phyloP scores from a whole-genome alignment of 1,284 basidiomycete species.

The Rhodotorula sp. region DNA sequence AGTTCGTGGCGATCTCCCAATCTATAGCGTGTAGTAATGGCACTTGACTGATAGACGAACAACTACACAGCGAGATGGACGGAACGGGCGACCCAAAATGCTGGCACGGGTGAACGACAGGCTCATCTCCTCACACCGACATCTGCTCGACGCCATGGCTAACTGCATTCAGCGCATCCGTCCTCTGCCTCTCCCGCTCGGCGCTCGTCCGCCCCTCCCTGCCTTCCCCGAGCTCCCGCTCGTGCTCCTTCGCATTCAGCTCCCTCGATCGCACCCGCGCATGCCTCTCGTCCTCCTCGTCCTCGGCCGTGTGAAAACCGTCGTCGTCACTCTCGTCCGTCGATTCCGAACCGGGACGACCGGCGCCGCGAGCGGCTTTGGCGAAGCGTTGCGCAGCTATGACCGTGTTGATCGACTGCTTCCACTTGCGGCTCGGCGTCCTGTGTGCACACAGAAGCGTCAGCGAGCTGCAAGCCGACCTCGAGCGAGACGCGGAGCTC shows the following conservation, averaged over 20 bases:
- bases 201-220: background rate
- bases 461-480: background rate
- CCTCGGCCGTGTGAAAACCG: conserved; percentile 30
- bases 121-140: background rate
- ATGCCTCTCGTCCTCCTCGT: conserved; percentile 6
- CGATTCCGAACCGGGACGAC: background rate
- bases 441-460: background rate
- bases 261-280: background rate
- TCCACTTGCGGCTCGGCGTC: conserved; percentile 31
- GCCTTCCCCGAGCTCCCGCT: background rate
- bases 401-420: conserved; percentile 36
- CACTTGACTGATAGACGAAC: background rate
- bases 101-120: background rate
- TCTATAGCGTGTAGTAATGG: too few relatives aligned
- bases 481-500: background rate
- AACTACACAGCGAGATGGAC: background rate
- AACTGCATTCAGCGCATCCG: background rate
- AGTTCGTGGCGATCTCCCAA: background rate
- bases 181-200: conserved; percentile 1
- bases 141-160: conserved; percentile 1
- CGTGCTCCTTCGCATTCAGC: conserved; percentile 5
- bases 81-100: background rate
- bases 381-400: conserved; percentile 31
- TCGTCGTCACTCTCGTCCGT: conserved; percentile 8
- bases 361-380: conserved; percentile 13